A percentile compares a stretch with the other conserved stretches of the same genome.
Evolutionary conservation across 2,329 filamentous ascomycete genomes (phyloP).

Genomic region (Ascochyta fabae): DNA sequence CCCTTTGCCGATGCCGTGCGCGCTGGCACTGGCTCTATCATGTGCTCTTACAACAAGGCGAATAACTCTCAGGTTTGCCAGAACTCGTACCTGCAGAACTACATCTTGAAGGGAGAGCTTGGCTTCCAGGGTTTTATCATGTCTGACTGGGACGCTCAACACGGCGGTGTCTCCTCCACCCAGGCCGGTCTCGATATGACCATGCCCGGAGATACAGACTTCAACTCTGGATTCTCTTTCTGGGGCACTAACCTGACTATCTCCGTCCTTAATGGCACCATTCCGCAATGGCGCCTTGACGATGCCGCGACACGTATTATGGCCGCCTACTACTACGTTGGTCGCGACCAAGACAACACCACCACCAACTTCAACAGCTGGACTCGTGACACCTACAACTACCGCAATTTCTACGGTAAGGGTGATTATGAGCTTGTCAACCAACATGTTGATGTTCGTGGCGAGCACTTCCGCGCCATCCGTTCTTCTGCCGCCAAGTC

Average conservation of each 20-base stretch:
- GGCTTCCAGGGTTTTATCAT: constrained; percentile 75
- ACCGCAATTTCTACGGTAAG: constrained; percentile 67
- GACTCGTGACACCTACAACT: constrained; percentile 78
- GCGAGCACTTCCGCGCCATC: constrained; percentile 74
- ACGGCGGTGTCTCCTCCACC: constrained; percentile 70
- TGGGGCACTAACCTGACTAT: constrained; percentile 90
- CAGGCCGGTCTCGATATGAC: constrained; percentile 81
- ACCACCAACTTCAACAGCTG: constrained; percentile 88
- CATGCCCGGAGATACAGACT: constrained; percentile 80
- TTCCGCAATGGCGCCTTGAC: constrained; percentile 85
- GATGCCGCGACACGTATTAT: constrained; percentile 90
- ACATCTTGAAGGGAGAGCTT: constrained; percentile 77
- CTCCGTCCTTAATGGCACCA: constrained; percentile 85
- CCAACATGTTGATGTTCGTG: constrained; percentile 82
- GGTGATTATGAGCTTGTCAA: constrained; percentile 72
- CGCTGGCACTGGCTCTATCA: constrained; percentile 58
- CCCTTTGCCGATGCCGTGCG: constrained; percentile 60
- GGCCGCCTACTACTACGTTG: constrained; percentile 69
- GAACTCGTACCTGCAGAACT: constrained; percentile 78
- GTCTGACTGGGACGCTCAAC: constrained; percentile 79
- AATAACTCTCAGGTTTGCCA: constrained; percentile 84
- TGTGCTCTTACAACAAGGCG: constrained; percentile 74
- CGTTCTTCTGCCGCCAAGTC: constrained; percentile 79
- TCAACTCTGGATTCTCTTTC: constrained; percentile 74
- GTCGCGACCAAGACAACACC: constrained; percentile 58